Conservation (phyloP, 2,329 filamentous ascomycete genomes). For the Arthrobotrys megalospora region DNA sequence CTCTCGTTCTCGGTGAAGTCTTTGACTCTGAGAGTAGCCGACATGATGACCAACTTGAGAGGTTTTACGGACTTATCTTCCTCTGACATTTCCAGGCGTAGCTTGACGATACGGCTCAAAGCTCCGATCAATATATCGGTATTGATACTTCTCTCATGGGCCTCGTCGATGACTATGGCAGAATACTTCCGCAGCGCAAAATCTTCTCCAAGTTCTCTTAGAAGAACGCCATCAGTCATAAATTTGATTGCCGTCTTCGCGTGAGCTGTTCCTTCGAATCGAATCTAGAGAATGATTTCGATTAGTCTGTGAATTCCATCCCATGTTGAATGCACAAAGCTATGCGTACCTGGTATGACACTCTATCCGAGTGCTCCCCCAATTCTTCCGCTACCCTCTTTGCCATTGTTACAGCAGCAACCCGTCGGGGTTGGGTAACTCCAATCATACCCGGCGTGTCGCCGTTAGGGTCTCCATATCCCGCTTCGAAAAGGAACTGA, state of each 20-base stretch:
- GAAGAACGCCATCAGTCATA: slow-evolving; percentile 97
- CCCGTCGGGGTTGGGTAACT: slow-evolving; percentile 92
- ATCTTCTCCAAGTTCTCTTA: slow-evolving; percentile 91
- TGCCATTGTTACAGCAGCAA: slow-evolving; percentile 96
- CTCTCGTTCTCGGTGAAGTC: slow-evolving; percentile 88
- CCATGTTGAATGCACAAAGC: background rate
- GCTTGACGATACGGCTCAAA: slow-evolving; percentile 90
- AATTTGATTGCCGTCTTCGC: slow-evolving; percentile 93
- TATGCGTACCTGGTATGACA: slow-evolving; percentile 77
- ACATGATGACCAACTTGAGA: slow-evolving; percentile 97
- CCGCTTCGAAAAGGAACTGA: slow-evolving; percentile 94
- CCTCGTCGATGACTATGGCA: slow-evolving; percentile 93
- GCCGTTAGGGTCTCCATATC: slow-evolving; percentile 83
- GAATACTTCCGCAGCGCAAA: slow-evolving; percentile 92
- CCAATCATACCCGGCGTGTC: slow-evolving; percentile 93
- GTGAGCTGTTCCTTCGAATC: slow-evolving; percentile 88
- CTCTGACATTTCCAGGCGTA: slow-evolving; percentile 80
- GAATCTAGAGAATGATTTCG: slow-evolving; percentile 73
- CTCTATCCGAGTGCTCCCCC: slow-evolving; percentile 80
- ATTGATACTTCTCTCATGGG: slow-evolving; percentile 96
- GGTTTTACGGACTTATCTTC: slow-evolving; percentile 79
- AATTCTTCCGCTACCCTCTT: slow-evolving; percentile 90
- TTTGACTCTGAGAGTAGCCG: slow-evolving; percentile 89
- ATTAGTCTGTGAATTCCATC: slow-evolving; percentile 17
- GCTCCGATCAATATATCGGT: slow-evolving; percentile 99